phyloP scores from a whole-genome alignment of 768 basidiomycete species.

The Lenzites betulinus region DNA sequence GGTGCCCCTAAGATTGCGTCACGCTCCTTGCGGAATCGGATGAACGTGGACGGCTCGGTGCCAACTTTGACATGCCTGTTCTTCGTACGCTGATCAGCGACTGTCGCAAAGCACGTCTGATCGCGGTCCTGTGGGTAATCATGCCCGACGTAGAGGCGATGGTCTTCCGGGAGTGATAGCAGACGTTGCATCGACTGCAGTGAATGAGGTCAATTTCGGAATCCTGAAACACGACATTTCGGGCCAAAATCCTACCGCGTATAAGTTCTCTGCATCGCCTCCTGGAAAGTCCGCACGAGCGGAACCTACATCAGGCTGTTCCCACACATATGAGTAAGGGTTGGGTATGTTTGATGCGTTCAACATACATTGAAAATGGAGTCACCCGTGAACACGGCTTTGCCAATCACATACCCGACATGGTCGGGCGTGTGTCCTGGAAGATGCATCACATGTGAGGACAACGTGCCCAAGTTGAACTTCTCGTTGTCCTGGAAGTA shows the following conservation, averaged over 20 bases:
- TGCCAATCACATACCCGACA: slow-evolving; percentile 39
- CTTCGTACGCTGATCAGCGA: slow-evolving; percentile 33
- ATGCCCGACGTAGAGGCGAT: slow-evolving; percentile 41
- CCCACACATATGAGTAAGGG: not conserved
- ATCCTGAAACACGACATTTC: slow-evolving; percentile 9
- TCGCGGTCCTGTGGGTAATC: slow-evolving; percentile 38
- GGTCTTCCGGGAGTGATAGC: slow-evolving; percentile 35
- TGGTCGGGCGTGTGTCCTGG: slow-evolving; percentile 43
- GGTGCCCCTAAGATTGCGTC: slow-evolving; percentile 38
- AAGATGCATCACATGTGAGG: slow-evolving; percentile 37
- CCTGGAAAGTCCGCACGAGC: slow-evolving; percentile 43
- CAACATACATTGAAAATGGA: slow-evolving; percentile 40
- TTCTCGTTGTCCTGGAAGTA: slow-evolving; percentile 38
- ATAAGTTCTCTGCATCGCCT: slow-evolving; percentile 38
- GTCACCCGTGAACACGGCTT: slow-evolving; percentile 41
- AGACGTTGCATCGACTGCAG: slow-evolving; percentile 40
- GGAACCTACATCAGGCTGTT: slow-evolving; percentile 40
- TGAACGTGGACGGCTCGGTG: slow-evolving; percentile 31
- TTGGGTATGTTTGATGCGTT: too few species aligned
- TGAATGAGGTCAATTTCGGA: not conserved
- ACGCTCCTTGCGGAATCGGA: slow-evolving; percentile 34
- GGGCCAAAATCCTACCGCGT: slow-evolving; percentile 28
- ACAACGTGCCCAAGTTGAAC: slow-evolving; percentile 34
- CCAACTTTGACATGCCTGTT: slow-evolving; percentile 37
- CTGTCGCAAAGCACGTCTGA: slow-evolving; percentile 35